These are phyloP conservation scores for Mycena amicta DNA, from an alignment of 768 basidiomycete species.

Conservation along the genomic window DNA sequence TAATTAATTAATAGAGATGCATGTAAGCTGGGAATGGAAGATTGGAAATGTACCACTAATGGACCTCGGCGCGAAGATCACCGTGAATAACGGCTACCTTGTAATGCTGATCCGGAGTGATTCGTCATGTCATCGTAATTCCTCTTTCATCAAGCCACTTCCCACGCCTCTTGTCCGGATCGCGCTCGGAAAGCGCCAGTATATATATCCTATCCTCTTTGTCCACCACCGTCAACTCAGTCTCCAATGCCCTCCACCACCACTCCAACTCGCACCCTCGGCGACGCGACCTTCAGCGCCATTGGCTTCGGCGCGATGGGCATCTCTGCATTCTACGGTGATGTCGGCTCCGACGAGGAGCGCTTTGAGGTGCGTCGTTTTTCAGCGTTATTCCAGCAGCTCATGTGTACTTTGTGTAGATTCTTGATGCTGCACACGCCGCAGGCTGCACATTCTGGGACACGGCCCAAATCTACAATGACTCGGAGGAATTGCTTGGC, in stretches of 20 bases:
- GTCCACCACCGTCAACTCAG: background rate
- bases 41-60: too few relatives aligned
- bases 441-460: conserved; percentile 31
- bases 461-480: conserved; percentile 29
- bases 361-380: conserved; percentile 41
- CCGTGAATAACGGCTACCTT: too few relatives aligned
- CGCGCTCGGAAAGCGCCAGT: too few relatives aligned
- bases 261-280: conserved; percentile 32
- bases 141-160: too few relatives aligned
- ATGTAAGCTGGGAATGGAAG: too few relatives aligned
- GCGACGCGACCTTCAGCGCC: conserved; percentile 35
- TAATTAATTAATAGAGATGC: too few relatives aligned
- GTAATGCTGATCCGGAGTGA: too few relatives aligned
- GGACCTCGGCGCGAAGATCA: too few relatives aligned
- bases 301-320: conserved; percentile 56
- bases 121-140: too few relatives aligned
- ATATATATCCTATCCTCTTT: too few relatives aligned
- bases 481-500: conserved; percentile 32
- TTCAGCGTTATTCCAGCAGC: background rate
- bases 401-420: conserved; percentile 1
- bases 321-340: conserved; percentile 42
- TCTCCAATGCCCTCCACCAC: background rate
- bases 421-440: conserved; percentile 23
- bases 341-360: conserved; percentile 42
- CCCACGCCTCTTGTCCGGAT: too few relatives aligned